Base-by-base conservation (phyloP, 225 moss, liverwort and hornwort species). In the Polytrichum formosum region DNA sequence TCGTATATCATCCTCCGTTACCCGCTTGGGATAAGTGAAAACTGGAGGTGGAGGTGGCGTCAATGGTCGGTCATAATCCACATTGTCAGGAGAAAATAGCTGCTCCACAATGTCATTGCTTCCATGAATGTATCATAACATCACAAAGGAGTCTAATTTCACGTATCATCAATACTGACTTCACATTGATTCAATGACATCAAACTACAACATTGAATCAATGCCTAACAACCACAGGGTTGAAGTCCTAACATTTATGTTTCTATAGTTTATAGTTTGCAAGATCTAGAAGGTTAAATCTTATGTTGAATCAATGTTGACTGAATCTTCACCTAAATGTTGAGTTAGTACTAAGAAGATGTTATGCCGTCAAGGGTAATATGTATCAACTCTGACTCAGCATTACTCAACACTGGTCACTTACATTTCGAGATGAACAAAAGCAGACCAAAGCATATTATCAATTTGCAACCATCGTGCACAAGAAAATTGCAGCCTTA, bases 1-100 rank as follows among this genome's bases (percentile, higher is more conserved):
- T 66, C 77, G 76, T 27, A 82, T 31, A 19, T 82, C 72, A 5
- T 79, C 79, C 65, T 85, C 82, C 18, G 75, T 82, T 10, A 85
- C 77, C 31, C 70, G 79, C 67, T 77, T 79, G 19, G 82, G 85
- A 9, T 77, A 79, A 1, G 72, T 66, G 55, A 61, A 64, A 4
- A 70, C 72, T 20, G 33, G 5, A 70, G 54, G 65, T 27, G 69
- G 74, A 20, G 79, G 77, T 74, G 82, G 77, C 21, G 77, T 74
- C 28, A 74, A 55, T 9, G 54, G 70, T 2, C 67, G 77, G 54
- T 85, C 85, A 18, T 82, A 60, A 16, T 82, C 82, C 59, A 85
- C 82, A 67, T 74, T 77, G 21, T 75, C 53, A 66, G 85, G 72
- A 70, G 82, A 74, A 10, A 72, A 79, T 26, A 67, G 63, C 82